Evolutionary conservation across 176 grass and related monocot genomes (phyloP), one percentile per base, ranked within the genome.

Genomic region (Oryza officinalis): DNA sequence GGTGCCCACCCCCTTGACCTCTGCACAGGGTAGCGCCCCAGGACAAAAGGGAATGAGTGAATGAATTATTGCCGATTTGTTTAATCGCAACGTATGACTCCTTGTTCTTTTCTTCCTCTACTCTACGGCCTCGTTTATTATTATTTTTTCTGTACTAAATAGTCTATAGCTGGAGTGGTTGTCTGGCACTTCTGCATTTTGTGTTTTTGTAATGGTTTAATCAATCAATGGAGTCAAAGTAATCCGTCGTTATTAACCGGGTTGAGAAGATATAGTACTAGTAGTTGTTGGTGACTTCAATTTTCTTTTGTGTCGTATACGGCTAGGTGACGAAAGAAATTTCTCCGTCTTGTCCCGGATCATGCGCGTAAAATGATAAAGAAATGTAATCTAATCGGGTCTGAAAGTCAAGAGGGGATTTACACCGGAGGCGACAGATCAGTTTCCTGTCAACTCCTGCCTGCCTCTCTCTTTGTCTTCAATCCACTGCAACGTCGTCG

Each of bases 1-100:
- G 82, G 63, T 54, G 77, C 71, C 69, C 57, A 33, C 27, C 26
- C 6, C 65, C 88, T 86, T 78, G 83, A 90, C 88, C 88, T 74
- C 45, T 78, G 88, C 83, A 78, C 88, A 78, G 46, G 15, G 57
- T n/a, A 57, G 57, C 38, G 67, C 52, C 6, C 10, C 54, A 18
- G 37, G 80, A 83, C 81, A 65, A 81, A 43, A 26, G 28, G 6
- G 3, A 0, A 26, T 6, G 20, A 57, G 0, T 28, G 13, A 75
- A 82, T 28, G 13, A 75, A 82, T 90, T 86, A 82, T 86, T 86
- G 83, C 67, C 79, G 4, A 6, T 13, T 86, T 66, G 57, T 76
- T 85, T 81, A 70, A 41, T 25, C 70, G 18, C 54, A 14, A 22
- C 41, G n/a, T 76, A 65, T 23, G 82, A 71, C 77, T 75, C 61